phyloP scores from a whole-genome alignment of 2,329 filamentous ascomycete species.

The Ophiostoma fasciatum region DNA sequence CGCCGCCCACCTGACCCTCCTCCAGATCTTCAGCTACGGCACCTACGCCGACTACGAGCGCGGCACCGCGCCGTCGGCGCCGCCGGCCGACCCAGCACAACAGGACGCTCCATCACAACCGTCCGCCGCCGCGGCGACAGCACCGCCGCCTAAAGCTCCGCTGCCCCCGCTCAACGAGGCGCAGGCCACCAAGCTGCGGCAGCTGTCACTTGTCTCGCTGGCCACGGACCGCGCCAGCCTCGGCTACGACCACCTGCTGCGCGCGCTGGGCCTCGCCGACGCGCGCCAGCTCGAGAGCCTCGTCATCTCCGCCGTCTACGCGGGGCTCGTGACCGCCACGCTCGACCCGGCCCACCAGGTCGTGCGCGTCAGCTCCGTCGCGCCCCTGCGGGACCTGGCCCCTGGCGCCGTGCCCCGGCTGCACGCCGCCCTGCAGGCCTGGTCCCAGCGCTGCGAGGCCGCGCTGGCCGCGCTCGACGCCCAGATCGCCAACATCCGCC shows the following conservation, averaged over 20 bases:
- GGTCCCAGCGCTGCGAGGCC: conserved; percentile 62
- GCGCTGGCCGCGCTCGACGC: conserved; percentile 62
- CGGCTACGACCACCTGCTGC: conserved; percentile 55
- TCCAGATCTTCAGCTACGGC: conserved; percentile 85
- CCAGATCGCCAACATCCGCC: conserved; percentile 54
- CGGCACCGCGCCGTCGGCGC: neutral
- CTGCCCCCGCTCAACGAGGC: conserved; percentile 58
- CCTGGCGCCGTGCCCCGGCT: conserved; percentile 58
- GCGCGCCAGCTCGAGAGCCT: conserved; percentile 66
- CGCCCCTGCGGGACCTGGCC: conserved; percentile 72
- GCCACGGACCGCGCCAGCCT: conserved; percentile 53
- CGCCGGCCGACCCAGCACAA: neutral
- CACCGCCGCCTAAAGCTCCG: neutral
- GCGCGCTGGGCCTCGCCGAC: conserved; percentile 49
- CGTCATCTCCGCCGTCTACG: conserved; percentile 77
- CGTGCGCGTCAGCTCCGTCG: conserved; percentile 65
- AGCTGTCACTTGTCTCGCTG: conserved; percentile 76
- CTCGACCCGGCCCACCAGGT: conserved; percentile 64
- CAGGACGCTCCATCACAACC: neutral
- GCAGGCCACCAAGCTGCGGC: conserved; percentile 74
- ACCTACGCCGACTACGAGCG: conserved; percentile 64
- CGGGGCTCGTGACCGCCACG: conserved; percentile 64
- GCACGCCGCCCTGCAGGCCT: conserved; percentile 52
- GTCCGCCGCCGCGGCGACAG: neutral
- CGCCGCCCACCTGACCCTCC: conserved; percentile 48